These are phyloP conservation scores for Epichloe hybrida DNA, from an alignment of 2,329 filamentous ascomycete genomes.

Conservation along the genomic window DNA sequence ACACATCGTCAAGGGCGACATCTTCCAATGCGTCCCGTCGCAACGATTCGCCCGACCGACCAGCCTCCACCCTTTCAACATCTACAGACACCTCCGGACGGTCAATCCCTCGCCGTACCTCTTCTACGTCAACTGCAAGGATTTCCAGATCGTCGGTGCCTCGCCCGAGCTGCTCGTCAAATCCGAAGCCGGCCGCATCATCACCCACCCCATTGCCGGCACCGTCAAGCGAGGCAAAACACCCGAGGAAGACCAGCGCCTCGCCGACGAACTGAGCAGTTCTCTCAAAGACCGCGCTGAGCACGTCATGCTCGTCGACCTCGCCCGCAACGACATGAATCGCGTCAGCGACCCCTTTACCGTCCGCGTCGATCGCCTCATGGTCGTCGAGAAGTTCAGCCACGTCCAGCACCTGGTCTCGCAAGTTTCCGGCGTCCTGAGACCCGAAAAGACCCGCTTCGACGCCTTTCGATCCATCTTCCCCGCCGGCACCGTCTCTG, in stretches of 20 bases:
- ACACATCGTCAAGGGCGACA: constrained; percentile 84
- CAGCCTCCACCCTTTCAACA: constrained; percentile 88
- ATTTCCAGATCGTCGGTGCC: constrained; percentile 91
- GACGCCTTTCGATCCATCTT: constrained; percentile 96
- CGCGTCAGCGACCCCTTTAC: constrained; percentile 83
- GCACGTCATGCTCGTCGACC: constrained; percentile 95
- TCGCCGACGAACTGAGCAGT: constrained; percentile 62
- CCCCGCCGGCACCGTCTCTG: constrained; percentile 88
- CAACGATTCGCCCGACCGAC: constrained; percentile 87
- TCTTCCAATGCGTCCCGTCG: constrained; percentile 94
- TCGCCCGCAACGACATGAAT: constrained; percentile 94
- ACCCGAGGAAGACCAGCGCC: constrained; percentile 63
- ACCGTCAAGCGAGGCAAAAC: constrained; percentile 81
- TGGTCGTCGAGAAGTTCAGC: constrained; percentile 89
- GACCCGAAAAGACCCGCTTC: constrained; percentile 74
- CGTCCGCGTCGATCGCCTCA: constrained; percentile 82
- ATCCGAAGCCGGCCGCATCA: constrained; percentile 70
- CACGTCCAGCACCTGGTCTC: constrained; percentile 96
- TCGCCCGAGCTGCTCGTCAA: constrained; percentile 93
- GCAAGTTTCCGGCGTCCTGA: constrained; percentile 83
- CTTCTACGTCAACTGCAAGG: constrained; percentile 84
- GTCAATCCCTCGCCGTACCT: constrained; percentile 96
- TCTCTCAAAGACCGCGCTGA: constrained; percentile 87
- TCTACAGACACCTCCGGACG: constrained; percentile 91
- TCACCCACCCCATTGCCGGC: constrained; percentile 94